A percentile compares a stretch with the other conserved stretches of the same genome.
Conservation (phyloP, 805 yeast species). For the Teunomyces atbi region DNA sequence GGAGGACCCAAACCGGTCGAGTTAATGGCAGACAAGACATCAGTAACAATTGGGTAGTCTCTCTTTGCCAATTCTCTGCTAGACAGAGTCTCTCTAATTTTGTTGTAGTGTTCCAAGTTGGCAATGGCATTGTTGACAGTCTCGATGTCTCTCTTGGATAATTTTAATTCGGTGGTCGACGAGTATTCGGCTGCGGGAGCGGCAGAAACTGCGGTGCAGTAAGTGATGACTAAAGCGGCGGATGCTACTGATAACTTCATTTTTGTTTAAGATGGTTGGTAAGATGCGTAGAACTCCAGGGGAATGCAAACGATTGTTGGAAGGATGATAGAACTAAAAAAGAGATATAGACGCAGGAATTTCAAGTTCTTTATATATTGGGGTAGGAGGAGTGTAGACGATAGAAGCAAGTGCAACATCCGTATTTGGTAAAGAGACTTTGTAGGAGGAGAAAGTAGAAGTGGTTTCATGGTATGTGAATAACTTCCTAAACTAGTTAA, state of each 20-base stretch:
- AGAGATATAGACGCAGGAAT: not conserved
- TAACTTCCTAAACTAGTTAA: conserved; percentile 1
- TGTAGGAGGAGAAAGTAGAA: not conserved
- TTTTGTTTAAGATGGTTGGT: conserved; percentile 2
- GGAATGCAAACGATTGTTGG: conserved; percentile 4
- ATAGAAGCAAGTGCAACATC: not conserved
- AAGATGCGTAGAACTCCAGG: not conserved
- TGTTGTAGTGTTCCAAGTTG: conserved; percentile 24
- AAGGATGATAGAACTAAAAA: not conserved
- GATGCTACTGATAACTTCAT: conserved; percentile 13
- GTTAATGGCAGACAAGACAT: conserved; percentile 36
- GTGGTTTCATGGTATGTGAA: not conserved
- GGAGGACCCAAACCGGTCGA: conserved; percentile 36
- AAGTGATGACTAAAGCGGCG: conserved; percentile 9
- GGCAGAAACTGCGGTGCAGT: conserved; percentile 20
- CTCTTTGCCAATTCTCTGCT: conserved; percentile 30
- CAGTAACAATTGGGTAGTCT: conserved; percentile 41
- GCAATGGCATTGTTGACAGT: conserved; percentile 27
- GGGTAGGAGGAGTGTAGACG: not conserved
- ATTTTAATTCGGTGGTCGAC: conserved; percentile 14
- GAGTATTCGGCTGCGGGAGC: conserved; percentile 17
- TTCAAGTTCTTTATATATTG: conserved; percentile 1
- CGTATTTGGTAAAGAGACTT: not conserved
- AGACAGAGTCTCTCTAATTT: conserved; percentile 26
- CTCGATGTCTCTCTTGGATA: conserved; percentile 19